These are phyloP conservation scores for Ocimum tenuiflorum DNA, from an alignment of 257 asterid species.

Conservation along the genomic window DNA sequence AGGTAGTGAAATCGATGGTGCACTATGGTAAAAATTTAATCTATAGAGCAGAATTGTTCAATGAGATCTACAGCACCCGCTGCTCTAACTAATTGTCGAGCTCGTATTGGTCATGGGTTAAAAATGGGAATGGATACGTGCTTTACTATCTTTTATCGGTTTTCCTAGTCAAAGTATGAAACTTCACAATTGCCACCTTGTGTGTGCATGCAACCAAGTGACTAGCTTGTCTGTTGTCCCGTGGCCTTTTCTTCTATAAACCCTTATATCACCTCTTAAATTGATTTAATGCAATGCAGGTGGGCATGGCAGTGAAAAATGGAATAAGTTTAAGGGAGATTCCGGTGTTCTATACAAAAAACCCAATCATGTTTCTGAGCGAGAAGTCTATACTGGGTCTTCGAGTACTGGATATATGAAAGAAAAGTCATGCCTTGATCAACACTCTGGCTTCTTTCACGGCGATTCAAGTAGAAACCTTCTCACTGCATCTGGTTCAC, in stretches of 20 bases:
- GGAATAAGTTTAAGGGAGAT: constrained; percentile 31
- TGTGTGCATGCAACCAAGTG: background rate
- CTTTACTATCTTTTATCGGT: background rate
- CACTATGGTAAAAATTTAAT: background rate
- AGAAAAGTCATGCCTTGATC: constrained; percentile 33
- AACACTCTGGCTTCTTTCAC: constrained; percentile 34
- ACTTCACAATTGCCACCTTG: background rate
- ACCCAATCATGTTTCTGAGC: constrained; percentile 30
- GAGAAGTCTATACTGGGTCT: constrained; percentile 27
- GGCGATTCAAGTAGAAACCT: constrained; percentile 27
- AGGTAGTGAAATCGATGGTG: background rate
- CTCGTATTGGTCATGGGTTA: no score
- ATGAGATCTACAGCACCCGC: background rate
- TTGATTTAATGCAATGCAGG: constrained; percentile 32
- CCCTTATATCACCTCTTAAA: background rate
- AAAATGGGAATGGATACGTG: no score
- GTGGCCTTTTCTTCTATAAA: background rate
- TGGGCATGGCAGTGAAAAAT: constrained; percentile 27
- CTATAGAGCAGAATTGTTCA: background rate
- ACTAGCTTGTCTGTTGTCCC: background rate
- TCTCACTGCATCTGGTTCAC: constrained; percentile 21
- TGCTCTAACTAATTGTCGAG: no score
- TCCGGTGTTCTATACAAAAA: constrained; percentile 30
- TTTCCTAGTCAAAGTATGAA: background rate
- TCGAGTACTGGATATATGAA: constrained; percentile 27